Evolutionary conservation across 768 basidiomycete genomes (phyloP), one percentile per base, ranked within the genome.

Genomic region (Pholiota conissans): DNA sequence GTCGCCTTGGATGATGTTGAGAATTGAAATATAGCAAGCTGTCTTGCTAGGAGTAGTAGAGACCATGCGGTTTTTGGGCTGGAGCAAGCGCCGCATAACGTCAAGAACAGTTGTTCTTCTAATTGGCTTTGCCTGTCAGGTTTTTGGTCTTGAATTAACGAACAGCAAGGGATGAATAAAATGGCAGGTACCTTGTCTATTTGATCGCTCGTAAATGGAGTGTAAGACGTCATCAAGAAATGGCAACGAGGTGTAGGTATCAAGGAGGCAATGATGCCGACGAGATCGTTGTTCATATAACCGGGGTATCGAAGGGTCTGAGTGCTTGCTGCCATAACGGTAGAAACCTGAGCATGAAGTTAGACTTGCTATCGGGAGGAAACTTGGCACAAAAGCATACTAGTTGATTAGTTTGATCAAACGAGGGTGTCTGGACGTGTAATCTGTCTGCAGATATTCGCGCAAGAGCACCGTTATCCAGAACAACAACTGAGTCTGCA

Each of bases 261-360:
- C 52, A 99, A 83, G 14, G 93, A 94, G 5, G 96, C 95, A 55
- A 98, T 90, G 61, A 99, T 95, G 26, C 95, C 93, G 62, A 98
- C 95, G 34, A 98, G 84, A 68, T 99, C 96, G 65, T 98, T 99
- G 79, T 98, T 98, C 95, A 98, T 98, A 73, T 98, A 98, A 49
- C 94, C 93, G 0, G 96, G 96, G 74, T 97, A 99, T 65, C 96
- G 85, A 24, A 99, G 83, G 13, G 96, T 98, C 67, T 95, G 93
- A 0, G 96, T 99, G 61, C 93, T 95, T 10, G 95, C 96, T 9
- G 96, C 91, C 85, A 99, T 98, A 39, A 98, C 96, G 0, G 97
- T 98, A 3, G 97, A 89, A 1, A 94, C 91, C 95, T 98, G 54
- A 10, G 58, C 18, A 16, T 30, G 56, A 49, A 10, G 22, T 45